Evolutionary conservation across 75 land plant genomes (phyloP).

Genomic region (Ceratopteris richardii): DNA sequence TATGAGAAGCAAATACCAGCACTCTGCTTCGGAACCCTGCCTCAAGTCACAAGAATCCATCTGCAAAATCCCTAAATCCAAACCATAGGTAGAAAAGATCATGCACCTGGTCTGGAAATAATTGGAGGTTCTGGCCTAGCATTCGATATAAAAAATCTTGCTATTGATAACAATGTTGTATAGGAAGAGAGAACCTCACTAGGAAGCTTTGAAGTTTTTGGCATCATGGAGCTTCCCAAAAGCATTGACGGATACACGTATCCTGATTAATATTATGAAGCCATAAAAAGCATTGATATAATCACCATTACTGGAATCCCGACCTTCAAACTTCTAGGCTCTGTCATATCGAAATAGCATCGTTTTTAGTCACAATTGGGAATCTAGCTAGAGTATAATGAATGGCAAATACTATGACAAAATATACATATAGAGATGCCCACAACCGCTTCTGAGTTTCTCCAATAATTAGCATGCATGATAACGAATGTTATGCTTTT

Average conservation of each 20-base stretch:
- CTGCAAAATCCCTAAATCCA: constrained; percentile 50
- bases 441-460: no score
- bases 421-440: no score
- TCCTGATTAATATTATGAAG: constrained; percentile 50
- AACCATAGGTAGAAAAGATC: constrained; percentile 47
- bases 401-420: no score
- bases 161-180: constrained; percentile 52
- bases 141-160: constrained; percentile 87
- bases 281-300: constrained; percentile 24
- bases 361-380: constrained; percentile 68
- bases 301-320: constrained; percentile 13
- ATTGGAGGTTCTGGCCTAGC: constrained; percentile 54
- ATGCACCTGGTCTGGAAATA: constrained; percentile 78
- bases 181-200: constrained; percentile 57
- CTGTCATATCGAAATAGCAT: constrained; percentile 91
- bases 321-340: constrained; percentile 38
- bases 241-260: constrained; percentile 73
- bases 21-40: constrained; percentile 67
- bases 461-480: no score
- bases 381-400: no score
- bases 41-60: constrained; percentile 71
- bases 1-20: constrained; percentile 72
- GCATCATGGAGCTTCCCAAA: constrained; percentile 56
- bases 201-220: constrained; percentile 78
- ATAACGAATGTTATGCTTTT: no score